A percentile compares a stretch with the other conserved stretches of the same genome.
phyloP scores from a whole-genome alignment of 257 asterid species.

The Misopates orontium region DNA sequence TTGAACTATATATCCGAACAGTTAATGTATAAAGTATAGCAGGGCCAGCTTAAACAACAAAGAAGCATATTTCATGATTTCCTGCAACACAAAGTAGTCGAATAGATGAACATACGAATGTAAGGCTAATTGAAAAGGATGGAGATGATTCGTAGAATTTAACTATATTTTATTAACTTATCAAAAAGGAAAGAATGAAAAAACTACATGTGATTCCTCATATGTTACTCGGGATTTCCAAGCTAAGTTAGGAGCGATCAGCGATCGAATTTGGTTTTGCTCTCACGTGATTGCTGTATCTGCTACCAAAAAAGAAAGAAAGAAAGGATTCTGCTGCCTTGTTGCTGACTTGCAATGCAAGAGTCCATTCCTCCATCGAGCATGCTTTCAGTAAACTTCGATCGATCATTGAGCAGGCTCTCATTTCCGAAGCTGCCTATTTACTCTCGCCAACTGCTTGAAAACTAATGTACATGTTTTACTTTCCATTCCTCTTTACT shows the following conservation, averaged over 20 bases:
- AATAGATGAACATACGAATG: neutral
- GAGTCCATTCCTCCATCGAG: neutral
- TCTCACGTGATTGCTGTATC: neutral
- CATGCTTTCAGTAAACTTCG: slow-evolving; percentile 1
- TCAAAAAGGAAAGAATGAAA: neutral
- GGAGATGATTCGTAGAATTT: neutral
- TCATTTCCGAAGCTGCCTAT: slow-evolving; percentile 8
- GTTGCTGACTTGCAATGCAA: neutral
- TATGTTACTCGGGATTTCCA: neutral
- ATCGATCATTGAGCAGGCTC: slow-evolving; percentile 20
- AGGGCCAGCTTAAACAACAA: too few species aligned
- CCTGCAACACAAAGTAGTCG: too few species aligned
- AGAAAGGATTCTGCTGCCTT: neutral
- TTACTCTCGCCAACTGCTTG: neutral
- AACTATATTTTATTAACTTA: neutral
- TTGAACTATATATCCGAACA: too few species aligned
- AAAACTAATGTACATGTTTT: slow-evolving; percentile 11
- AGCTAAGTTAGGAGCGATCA: neutral
- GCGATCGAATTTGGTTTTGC: neutral
- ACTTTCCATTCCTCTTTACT: slow-evolving; percentile 43
- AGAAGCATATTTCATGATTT: too few species aligned
- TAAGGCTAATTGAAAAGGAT: neutral
- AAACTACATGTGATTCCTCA: neutral
- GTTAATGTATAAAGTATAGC: too few species aligned
- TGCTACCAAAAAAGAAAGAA: neutral